phyloP scores from a whole-genome alignment of 208 protist genomes.

The Trypanosoma platydactyli region DNA sequence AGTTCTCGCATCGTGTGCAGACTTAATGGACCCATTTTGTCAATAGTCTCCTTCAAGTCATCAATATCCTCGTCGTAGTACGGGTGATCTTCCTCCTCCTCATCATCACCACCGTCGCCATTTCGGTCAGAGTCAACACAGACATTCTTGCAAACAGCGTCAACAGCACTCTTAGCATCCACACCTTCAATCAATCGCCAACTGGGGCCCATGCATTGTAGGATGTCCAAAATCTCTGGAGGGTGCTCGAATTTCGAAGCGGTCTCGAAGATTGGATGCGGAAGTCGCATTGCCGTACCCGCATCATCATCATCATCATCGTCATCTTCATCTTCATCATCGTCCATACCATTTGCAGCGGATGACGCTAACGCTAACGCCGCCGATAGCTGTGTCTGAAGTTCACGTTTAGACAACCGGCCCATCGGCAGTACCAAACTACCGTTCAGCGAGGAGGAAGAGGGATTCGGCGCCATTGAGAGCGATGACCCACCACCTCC shows the following conservation, averaged over 20 bases:
- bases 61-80: constrained; percentile 18
- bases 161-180: not conserved
- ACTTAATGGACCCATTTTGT: constrained; percentile 17
- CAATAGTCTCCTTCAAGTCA: constrained; percentile 22
- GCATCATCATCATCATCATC: not conserved
- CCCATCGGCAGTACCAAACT: constrained; percentile 9
- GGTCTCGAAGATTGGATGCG: constrained; percentile 3
- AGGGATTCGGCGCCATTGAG: constrained; percentile 7
- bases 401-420: constrained; percentile 5
- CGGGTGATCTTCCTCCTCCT: constrained; percentile 3
- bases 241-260: not conserved
- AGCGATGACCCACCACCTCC: not conserved
- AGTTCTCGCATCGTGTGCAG: constrained; percentile 19
- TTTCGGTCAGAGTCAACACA: not conserved
- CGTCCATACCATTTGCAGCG: not conserved
- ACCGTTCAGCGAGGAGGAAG: not conserved
- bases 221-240: constrained; percentile 5
- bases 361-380: constrained; percentile 4
- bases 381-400: constrained; percentile 9
- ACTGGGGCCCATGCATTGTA: constrained; percentile 5
- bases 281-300: not conserved
- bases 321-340: not conserved
- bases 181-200: not conserved
- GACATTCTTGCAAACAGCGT: not conserved
- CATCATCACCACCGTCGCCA: not conserved